Percentiles rank a stretch among this genome's conserved stretches.
Conservation (phyloP, 2,329 filamentous ascomycete species). For the Exserohilum turcica region DNA sequence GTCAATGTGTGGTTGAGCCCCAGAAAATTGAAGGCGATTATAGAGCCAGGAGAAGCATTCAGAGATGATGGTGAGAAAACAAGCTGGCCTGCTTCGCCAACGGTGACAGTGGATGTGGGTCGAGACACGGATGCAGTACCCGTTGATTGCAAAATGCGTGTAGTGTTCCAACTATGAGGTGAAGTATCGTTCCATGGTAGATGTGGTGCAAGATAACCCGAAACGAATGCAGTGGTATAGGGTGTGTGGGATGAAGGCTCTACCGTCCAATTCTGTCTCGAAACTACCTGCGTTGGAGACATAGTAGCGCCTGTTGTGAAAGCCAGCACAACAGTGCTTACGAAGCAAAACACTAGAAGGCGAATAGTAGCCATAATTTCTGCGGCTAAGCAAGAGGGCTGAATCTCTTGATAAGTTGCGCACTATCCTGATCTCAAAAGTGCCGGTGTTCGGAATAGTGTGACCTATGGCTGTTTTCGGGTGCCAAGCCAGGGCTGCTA, state of each 20-base stretch:
- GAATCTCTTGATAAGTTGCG: background rate
- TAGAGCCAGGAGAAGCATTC: conserved; percentile 11
- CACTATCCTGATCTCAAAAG: background rate
- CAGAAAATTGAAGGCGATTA: conserved; percentile 20
- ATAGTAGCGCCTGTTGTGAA: background rate
- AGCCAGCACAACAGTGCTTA: conserved; percentile 2
- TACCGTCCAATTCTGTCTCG: background rate
- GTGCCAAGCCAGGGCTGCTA: no score
- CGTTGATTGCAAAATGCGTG: background rate
- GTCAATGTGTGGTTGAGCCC: conserved; percentile 19
- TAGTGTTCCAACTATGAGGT: background rate
- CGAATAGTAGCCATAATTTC: background rate
- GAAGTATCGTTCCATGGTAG: background rate
- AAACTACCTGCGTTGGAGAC: background rate
- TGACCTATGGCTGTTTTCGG: background rate
- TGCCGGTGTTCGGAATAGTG: background rate
- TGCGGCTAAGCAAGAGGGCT: background rate
- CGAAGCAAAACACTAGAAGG: background rate
- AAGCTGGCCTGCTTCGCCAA: conserved; percentile 16
- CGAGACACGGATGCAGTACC: background rate
- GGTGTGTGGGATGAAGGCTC: background rate
- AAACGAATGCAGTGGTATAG: background rate
- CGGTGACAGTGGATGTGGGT: conserved; percentile 9
- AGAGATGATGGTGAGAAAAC: conserved; percentile 11
- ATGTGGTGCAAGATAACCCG: background rate